phyloP scores from a whole-genome alignment of 225 moss, liverwort and hornwort species.

The Marchantia polymorpha region DNA sequence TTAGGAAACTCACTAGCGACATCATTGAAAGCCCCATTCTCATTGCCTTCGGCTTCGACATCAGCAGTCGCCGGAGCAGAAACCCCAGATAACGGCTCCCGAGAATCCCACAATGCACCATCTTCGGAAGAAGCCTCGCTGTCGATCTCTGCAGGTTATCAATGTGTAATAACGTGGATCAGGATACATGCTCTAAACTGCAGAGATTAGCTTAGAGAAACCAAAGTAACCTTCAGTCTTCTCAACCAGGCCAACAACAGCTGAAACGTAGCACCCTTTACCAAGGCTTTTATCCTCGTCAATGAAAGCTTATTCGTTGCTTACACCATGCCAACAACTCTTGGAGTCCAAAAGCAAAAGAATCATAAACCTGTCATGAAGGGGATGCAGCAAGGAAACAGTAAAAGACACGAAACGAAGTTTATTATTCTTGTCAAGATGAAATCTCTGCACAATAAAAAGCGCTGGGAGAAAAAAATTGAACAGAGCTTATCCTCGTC shows the following conservation, averaged over 20 bases:
- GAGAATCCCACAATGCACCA: conserved; percentile 31
- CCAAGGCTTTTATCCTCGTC: background rate
- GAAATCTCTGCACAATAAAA: background rate
- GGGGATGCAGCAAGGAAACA: background rate
- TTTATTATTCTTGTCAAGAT: background rate
- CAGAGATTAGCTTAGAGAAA: background rate
- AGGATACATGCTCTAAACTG: conserved; percentile 1
- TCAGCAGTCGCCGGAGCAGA: background rate
- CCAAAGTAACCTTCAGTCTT: background rate
- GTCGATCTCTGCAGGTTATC: conserved; percentile 40
- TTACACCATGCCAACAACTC: background rate
- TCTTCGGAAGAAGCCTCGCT: conserved; percentile 37
- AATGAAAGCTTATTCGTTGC: background rate
- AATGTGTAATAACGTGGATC: conserved; percentile 11
- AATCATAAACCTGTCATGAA: conserved; percentile 3
- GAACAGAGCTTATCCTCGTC: too few relatives aligned
- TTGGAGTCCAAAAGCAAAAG: background rate
- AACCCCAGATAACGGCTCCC: conserved; percentile 13
- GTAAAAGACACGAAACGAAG: background rate
- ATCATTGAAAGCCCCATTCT: background rate
- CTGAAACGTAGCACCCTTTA: background rate
- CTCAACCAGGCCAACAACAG: background rate
- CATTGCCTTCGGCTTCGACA: background rate
- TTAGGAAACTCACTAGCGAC: background rate
- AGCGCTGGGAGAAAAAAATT: background rate